Conservation (phyloP, 495 filamentous ascomycete species). For the Daldinia grandis region DNA sequence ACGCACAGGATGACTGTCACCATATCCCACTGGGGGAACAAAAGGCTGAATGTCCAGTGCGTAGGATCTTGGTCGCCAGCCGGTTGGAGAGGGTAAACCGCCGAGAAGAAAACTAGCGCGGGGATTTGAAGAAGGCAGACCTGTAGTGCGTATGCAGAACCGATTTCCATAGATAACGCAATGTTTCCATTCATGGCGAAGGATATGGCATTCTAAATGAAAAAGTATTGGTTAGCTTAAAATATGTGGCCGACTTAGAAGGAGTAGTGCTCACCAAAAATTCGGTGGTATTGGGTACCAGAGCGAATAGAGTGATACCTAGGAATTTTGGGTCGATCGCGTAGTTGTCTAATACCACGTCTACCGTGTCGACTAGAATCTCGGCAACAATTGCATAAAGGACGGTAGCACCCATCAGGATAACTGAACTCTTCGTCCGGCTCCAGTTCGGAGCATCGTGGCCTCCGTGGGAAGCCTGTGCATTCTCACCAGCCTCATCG, state of each 20-base stretch:
- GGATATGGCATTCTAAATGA: slow-evolving; percentile 88
- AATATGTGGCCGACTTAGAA: not conserved
- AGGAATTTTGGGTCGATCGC: slow-evolving; percentile 98
- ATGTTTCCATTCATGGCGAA: slow-evolving; percentile 99
- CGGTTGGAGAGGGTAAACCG: slow-evolving; percentile 53
- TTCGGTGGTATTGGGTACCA: slow-evolving; percentile 98
- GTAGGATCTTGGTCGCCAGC: slow-evolving; percentile 61
- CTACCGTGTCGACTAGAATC: slow-evolving; percentile 95
- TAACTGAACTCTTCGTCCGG: slow-evolving; percentile 84
- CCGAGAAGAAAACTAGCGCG: slow-evolving; percentile 90
- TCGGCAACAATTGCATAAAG: slow-evolving; percentile 96
- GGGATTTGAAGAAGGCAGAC: slow-evolving; percentile 98
- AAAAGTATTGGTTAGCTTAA: slow-evolving; percentile 46
- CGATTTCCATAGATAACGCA: slow-evolving; percentile 98
- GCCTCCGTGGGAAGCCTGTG: slow-evolving; percentile 72
- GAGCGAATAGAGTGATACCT: slow-evolving; percentile 94
- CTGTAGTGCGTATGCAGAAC: slow-evolving; percentile 95
- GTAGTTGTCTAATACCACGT: slow-evolving; percentile 87
- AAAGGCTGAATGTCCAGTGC: slow-evolving; percentile 86
- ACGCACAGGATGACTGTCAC: slow-evolving; percentile 97
- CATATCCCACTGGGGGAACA: slow-evolving; percentile 99
- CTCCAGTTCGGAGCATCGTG: slow-evolving; percentile 99
- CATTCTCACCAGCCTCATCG: slow-evolving; percentile 50
- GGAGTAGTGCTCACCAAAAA: slow-evolving; percentile 74
- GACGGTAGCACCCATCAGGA: slow-evolving; percentile 88